A percentile compares a stretch with the other conserved stretches of the same genome.
Evolutionary conservation across 1,284 basidiomycete genomes (phyloP).

Genomic region (Boletus mariae): DNA sequence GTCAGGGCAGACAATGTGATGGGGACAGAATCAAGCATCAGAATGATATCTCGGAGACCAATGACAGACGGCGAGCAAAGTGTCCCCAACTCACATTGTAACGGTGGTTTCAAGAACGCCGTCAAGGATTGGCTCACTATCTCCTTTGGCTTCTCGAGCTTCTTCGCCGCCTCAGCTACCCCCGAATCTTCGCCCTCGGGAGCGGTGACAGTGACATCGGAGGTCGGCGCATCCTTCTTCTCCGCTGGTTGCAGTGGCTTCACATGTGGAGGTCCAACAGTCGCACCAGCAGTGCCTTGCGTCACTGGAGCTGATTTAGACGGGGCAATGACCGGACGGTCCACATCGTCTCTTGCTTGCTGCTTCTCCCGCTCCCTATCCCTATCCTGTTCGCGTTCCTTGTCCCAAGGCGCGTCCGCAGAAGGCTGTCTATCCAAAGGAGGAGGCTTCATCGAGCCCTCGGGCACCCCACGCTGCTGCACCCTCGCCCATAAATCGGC

Average conservation of each 20-base stretch:
- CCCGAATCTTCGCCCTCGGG: slow-evolving; percentile 43
- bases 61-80: no score
- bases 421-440: slow-evolving; percentile 32
- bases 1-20: slow-evolving; percentile 33
- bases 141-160: slow-evolving; percentile 48
- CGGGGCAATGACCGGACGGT: slow-evolving; percentile 39
- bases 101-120: slow-evolving; percentile 80
- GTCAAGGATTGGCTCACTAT: slow-evolving; percentile 49
- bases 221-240: slow-evolving; percentile 43
- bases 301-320: slow-evolving; percentile 54
- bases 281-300: slow-evolving; percentile 49
- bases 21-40: no score
- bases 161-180: slow-evolving; percentile 71
- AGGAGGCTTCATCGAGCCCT: slow-evolving; percentile 33
- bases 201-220: slow-evolving; percentile 42
- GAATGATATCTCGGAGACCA: no score
- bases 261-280: slow-evolving; percentile 55
- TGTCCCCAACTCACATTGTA: slow-evolving; percentile 25
- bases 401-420: slow-evolving; percentile 25
- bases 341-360: slow-evolving; percentile 25
- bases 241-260: slow-evolving; percentile 77
- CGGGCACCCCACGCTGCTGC: slow-evolving; percentile 45
- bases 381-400: slow-evolving; percentile 34
- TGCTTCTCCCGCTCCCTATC: slow-evolving; percentile 29
- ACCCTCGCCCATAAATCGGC: slow-evolving; percentile 61